Evolutionary conservation across 2,329 filamentous ascomycete genomes (phyloP).

Genomic region (Colletotrichum tanaceti): DNA sequence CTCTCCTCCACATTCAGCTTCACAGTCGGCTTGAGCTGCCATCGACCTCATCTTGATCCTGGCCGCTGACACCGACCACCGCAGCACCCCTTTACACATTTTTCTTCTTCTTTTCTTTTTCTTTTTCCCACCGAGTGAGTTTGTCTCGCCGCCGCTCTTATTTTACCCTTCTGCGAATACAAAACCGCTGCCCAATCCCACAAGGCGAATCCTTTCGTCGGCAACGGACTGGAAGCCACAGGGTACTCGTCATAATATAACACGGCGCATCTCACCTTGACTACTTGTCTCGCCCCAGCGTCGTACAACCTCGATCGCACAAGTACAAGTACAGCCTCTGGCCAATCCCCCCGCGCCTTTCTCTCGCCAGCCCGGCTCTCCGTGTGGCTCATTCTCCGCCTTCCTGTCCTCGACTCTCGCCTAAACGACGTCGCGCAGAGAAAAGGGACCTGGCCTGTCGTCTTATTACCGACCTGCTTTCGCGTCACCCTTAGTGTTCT

Average conservation of each 20-base stretch:
- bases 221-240: constrained; percentile 5
- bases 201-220: background rate
- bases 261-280: constrained; percentile 27
- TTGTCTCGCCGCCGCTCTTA: constrained; percentile 10
- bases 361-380: constrained; percentile 23
- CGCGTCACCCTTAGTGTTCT: constrained; percentile 26
- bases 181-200: constrained; percentile 7
- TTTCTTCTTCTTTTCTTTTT: constrained; percentile 11
- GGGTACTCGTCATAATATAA: constrained; percentile 31
- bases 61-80: background rate
- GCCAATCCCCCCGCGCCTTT: constrained; percentile 19
- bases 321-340: constrained; percentile 5
- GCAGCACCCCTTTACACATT: background rate
- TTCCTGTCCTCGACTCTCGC: constrained; percentile 18
- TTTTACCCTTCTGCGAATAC: constrained; percentile 1
- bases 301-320: constrained; percentile 33
- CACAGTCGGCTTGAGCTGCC: background rate
- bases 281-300: constrained; percentile 22
- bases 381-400: constrained; percentile 26
- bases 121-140: constrained; percentile 12
- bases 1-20: background rate
- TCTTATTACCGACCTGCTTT: constrained; percentile 16
- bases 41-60: constrained; percentile 1
- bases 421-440: constrained; percentile 28
- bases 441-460: constrained; percentile 16